These are phyloP conservation scores for Eucalyptus virginea DNA, from an alignment of 345 rosid genomes.

Conservation along the genomic window DNA sequence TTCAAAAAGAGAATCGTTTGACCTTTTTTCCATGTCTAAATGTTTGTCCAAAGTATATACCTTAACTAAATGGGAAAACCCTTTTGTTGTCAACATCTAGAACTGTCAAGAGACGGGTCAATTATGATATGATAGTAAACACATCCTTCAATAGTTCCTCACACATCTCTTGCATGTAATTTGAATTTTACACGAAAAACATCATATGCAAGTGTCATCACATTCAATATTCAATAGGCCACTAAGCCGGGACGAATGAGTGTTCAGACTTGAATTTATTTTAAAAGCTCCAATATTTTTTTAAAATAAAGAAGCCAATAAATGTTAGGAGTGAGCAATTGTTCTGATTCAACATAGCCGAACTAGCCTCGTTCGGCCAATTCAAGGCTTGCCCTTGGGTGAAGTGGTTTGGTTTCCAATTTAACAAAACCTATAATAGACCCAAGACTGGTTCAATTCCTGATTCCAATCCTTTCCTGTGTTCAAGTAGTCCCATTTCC, in stretches of 20 bases:
- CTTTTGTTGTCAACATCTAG: background rate
- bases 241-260: background rate
- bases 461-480: fast-evolving
- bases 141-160: background rate
- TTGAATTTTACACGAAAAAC: background rate
- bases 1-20: background rate
- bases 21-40: background rate
- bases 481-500: background rate
- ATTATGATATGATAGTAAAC: background rate
- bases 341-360: background rate
- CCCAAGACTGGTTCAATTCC: background rate
- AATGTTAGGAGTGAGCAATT: background rate
- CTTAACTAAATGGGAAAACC: background rate
- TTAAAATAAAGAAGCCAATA: background rate
- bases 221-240: background rate
- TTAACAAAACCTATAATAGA: background rate
- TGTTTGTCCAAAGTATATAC: background rate
- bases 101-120: background rate
- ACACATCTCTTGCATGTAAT: background rate
- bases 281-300: background rate
- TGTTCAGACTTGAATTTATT: background rate
- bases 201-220: background rate
- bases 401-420: background rate
- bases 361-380: background rate
- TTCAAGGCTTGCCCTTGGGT: background rate